Evolutionary conservation across 108 stramenopile species (phyloP), one percentile per base, ranked within the genome.

Genomic region (Fragilaria radians): DNA sequence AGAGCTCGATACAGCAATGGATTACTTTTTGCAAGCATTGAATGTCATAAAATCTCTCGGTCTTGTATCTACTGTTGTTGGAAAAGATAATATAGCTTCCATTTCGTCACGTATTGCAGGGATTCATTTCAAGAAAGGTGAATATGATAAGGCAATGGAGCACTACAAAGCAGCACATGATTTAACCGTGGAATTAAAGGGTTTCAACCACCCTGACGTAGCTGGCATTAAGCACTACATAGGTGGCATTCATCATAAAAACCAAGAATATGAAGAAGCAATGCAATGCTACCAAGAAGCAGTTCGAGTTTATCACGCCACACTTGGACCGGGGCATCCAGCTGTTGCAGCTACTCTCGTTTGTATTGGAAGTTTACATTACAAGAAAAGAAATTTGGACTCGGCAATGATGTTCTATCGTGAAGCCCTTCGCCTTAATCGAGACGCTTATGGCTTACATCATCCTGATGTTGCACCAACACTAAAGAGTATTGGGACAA

Each of bases 391-490:
- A 34, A 80, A 85, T 47, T 60, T 88, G 28, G 87, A 88, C 59
- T 67, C 71, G 26, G 83, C 87, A 26, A 84, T 85, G 79, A 78
- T 80, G 73, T 88, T 83, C 54, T 88, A 88, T 63, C 68, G 71
- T 4, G 87, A 88, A 66, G 87, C 82, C 23, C 65, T 88, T 24
- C 81, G 87, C 11, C 67, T 88, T 28, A 85, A 88, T 62, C 76
- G 83, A 26, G 79, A 84, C 57, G 79, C 87, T 7, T 88, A 82
- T 46, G 87, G 87, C 22, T 63, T 84, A 42, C 77, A 76, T 45
- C 83, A 85, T 54, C 86, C 86, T n/a, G 86, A 88, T 50, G 83
- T 88, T n/a, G 83, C 83, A 28, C 86, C 86, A n/a, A 88, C 82
- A 25, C 76, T 88, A 56, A 84, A 84, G 50, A 84, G 83, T 45